Conservation (phyloP, 192 early-diverging fungal species). For the Umbelopsis sp. region DNA sequence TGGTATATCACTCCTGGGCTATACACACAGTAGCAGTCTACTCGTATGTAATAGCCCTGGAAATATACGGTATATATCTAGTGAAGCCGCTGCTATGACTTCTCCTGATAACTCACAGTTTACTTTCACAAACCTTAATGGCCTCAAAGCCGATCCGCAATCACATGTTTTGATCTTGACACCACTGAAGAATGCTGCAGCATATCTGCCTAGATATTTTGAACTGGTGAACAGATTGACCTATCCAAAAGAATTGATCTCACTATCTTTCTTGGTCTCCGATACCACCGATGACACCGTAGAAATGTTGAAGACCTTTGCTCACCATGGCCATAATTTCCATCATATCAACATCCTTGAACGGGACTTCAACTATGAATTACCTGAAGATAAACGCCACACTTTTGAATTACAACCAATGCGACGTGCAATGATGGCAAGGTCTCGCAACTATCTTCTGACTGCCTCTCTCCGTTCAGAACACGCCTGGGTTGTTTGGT, state of each 20-base stretch:
- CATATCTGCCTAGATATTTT: slow-evolving; percentile 60
- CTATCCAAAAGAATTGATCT: slow-evolving; percentile 61
- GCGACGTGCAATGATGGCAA: slow-evolving; percentile 59
- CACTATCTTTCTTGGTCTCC: slow-evolving; percentile 62
- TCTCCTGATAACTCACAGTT: not conserved
- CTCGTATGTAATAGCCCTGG: not conserved
- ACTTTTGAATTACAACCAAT: slow-evolving; percentile 50
- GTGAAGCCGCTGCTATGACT: slow-evolving; percentile 12
- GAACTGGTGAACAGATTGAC: slow-evolving; percentile 44
- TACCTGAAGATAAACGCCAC: slow-evolving; percentile 53
- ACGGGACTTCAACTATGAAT: slow-evolving; percentile 46
- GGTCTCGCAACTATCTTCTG: slow-evolving; percentile 59
- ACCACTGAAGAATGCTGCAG: slow-evolving; percentile 57
- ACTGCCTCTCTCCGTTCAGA: slow-evolving; percentile 52
- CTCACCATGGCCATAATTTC: slow-evolving; percentile 11
- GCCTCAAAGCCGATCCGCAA: slow-evolving; percentile 4
- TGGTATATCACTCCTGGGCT: slow-evolving; percentile 5
- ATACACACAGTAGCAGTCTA: not conserved
- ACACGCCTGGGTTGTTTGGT: slow-evolving; percentile 67
- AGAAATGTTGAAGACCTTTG: slow-evolving; percentile 36
- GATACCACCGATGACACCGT: slow-evolving; percentile 56
- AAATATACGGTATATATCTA: not conserved
- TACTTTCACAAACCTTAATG: slow-evolving; percentile 11
- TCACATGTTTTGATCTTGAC: slow-evolving; percentile 56
- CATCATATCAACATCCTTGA: slow-evolving; percentile 55